Evolutionary conservation across 129 eudicot species (phyloP), one percentile per base, ranked within the genome.

Genomic region (Arctium minus): DNA sequence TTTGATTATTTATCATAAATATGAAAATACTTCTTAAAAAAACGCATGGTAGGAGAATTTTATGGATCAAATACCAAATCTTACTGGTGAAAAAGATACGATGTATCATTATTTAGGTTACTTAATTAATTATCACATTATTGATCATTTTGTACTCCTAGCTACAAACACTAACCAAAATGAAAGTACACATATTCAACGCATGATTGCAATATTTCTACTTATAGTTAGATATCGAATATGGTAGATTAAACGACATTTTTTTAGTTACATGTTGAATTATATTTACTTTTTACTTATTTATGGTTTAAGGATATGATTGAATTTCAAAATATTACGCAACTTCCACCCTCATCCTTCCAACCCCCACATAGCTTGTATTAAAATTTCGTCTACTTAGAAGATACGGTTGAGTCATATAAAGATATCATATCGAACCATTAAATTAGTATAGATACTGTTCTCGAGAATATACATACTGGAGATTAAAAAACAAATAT

Each of bases 301-400:
- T 46, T 46, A 8, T 46, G 10, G 56, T 10, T 10, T 17, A 76
- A 35, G 82, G 86, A 83, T 83, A 78, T 77, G 82, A 70, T 71
- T 35, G 62, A 44, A 79, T 65, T 72, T 62, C 69, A 40, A 32
- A 78, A 56, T 72, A 22, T 22, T 22, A 83, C 36, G 72, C 87
- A 84, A 84, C 87, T 64, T 78, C 87, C 79, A 56, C 79, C 83
- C 67, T 74, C 50, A 76, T 76, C 37, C 53, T 67, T 84, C 80
- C 87, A 79, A 84, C 83, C 80, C 38, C 87, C 80, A 78, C 50
- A 72, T 42, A 73, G 42, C 32, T 35, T 36, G 69, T 62, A 64
- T 64, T 60, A 78, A 72, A 78, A 65, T 73, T 73, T 42, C 75
- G 67, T 84, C 70, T 10, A 37, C 72, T 18, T 79, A 84, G 42